Percentiles rank a stretch among this genome's conserved stretches.
These are phyloP conservation scores for Tolypocladium pustulatum DNA, from an alignment of 2,329 filamentous ascomycete genomes.

Conservation along the genomic window DNA sequence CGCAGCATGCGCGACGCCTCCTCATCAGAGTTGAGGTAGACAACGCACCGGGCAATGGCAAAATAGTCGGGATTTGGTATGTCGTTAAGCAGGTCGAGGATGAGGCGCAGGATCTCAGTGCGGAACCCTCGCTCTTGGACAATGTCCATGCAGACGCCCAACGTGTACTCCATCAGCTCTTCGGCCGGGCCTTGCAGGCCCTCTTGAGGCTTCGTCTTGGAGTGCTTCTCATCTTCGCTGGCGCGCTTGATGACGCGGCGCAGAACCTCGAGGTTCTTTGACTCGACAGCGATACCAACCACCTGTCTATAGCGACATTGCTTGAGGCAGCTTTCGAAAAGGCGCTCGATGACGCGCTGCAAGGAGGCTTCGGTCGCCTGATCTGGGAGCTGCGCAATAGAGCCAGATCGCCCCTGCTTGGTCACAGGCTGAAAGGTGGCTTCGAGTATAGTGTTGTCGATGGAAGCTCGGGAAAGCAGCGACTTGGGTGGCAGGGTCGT, in stretches of 20 bases:
- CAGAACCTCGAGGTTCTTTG: conserved; percentile 81
- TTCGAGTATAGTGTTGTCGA: conserved; percentile 53
- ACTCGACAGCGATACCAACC: conserved; percentile 91
- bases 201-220: conserved; percentile 43
- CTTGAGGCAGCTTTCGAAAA: conserved; percentile 83
- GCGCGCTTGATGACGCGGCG: conserved; percentile 79
- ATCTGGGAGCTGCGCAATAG: conserved; percentile 56
- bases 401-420: conserved; percentile 44
- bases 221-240: conserved; percentile 71
- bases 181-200: conserved; percentile 55
- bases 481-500: conserved; percentile 90
- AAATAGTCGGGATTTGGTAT: conserved; percentile 94
- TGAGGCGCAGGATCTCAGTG: conserved; percentile 74
- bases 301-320: conserved; percentile 89
- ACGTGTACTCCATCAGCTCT: conserved; percentile 91
- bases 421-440: conserved; percentile 42
- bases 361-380: conserved; percentile 68
- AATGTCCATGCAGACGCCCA: conserved; percentile 95
- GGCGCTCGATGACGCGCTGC: conserved; percentile 71
- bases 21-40: conserved; percentile 85
- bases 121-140: conserved; percentile 87
- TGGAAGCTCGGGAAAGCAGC: conserved; percentile 73
- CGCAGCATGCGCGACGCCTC: conserved; percentile 81
- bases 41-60: conserved; percentile 93
- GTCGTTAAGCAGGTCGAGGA: conserved; percentile 90